Evolutionary conservation across 2,329 filamentous ascomycete genomes (phyloP), one percentile per base, ranked within the genome.

Genomic region (Ophiostoma montium): DNA sequence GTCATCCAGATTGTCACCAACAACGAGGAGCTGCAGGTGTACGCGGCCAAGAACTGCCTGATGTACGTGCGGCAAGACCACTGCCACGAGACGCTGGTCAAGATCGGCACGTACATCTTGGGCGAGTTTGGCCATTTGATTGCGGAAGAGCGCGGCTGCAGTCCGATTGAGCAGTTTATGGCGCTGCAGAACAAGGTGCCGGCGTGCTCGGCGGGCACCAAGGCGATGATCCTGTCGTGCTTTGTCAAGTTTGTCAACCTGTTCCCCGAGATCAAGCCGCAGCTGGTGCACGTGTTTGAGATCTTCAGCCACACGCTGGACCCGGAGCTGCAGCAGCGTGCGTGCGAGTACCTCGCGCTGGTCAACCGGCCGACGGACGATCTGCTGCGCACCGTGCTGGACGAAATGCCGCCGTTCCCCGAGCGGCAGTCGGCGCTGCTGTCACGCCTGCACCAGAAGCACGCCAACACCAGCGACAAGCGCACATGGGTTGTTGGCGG

Each of bases 1-100:
- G 90, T 98, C 50, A 95, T 95, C 54, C 92, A 98, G 64, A 96
- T 98, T 58, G 89, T 96, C 52, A 96, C 92, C 49, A 98, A 98
- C 70, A 98, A 98, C 64, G 92, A 98, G 65, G 90, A 96, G 64
- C 74, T 98, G 11, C 92, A 98, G 65, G 83, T 95, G 0, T 98
- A 98, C 62, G 92, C 92, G 1, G 88, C 92, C 5, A 86, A 94
- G 61, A 94, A 94, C 58, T 88, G 92, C 19, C 69, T 98, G 36
- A 84, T 90, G 57, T 95, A 96, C 61, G 75, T 95, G 64, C 95
- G 95, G 64, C 80, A 82, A 16, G 86, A 95, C 53, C 85, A 90
- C 63, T 95, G 89, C 63, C 92, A 98, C 60, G 92, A 98, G 68
- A 98, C 90, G 2, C 67, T 98, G 52, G 87, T 98, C 59, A 98